A percentile compares a stretch with the other conserved stretches of the same genome.
Evolutionary conservation across 2,329 filamentous ascomycete genomes (phyloP).

Genomic region (Ophiostoma novo-ulmi): DNA sequence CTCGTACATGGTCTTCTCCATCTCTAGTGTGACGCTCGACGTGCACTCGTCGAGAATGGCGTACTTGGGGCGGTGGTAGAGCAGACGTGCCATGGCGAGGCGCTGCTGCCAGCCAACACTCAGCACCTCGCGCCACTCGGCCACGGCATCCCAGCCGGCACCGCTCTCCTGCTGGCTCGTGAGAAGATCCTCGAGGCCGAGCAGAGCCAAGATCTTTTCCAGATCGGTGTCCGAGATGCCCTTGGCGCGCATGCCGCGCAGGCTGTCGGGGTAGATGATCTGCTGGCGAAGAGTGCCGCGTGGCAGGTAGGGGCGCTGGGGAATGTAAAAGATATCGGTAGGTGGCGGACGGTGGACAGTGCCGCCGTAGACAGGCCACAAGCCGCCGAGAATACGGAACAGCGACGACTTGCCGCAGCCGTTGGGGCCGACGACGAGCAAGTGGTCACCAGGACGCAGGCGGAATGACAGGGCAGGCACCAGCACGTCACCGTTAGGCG

Average conservation of each 20-base stretch:
- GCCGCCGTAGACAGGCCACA: slow-evolving; percentile 97
- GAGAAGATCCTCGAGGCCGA: slow-evolving; percentile 79
- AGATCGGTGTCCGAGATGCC: slow-evolving; percentile 79
- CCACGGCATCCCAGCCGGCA: slow-evolving; percentile 83
- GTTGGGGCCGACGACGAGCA: slow-evolving; percentile 93
- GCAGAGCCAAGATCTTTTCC: slow-evolving; percentile 65
- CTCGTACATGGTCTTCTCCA: slow-evolving; percentile 95
- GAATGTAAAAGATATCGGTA: slow-evolving; percentile 95
- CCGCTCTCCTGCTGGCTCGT: slow-evolving; percentile 53
- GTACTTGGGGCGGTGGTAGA: slow-evolving; percentile 88
- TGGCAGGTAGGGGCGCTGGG: slow-evolving; percentile 88
- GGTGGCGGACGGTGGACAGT: slow-evolving; percentile 87
- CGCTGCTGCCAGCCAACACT: slow-evolving; percentile 91
- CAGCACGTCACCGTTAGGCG: slow-evolving; percentile 90
- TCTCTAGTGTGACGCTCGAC: slow-evolving; percentile 87
- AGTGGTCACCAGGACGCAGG: slow-evolving; percentile 78
- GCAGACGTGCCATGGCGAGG: slow-evolving; percentile 90
- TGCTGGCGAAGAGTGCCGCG: slow-evolving; percentile 91
- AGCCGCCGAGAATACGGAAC: slow-evolving; percentile 89
- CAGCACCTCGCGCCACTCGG: slow-evolving; percentile 93
- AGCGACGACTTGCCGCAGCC: slow-evolving; percentile 95
- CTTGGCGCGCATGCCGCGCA: slow-evolving; percentile 81
- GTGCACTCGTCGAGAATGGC: slow-evolving; percentile 98
- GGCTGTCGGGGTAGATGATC: slow-evolving; percentile 88
- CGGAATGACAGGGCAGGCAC: slow-evolving; percentile 81